phyloP scores from a whole-genome alignment of 2,329 filamentous ascomycete species.

The Boeremia exigua region DNA sequence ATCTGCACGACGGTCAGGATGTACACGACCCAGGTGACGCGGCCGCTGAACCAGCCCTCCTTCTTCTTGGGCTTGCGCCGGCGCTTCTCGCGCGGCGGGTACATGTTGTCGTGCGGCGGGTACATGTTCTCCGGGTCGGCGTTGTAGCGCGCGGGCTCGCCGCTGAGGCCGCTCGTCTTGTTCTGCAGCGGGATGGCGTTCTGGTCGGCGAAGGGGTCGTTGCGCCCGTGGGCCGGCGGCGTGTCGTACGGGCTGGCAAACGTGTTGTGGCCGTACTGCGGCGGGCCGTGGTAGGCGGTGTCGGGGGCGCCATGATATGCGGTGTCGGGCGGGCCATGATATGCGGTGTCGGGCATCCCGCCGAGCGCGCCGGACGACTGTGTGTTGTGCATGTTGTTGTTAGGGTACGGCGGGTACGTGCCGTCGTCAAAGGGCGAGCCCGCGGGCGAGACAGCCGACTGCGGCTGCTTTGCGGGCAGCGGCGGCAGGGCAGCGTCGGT shows the following conservation, averaged over 20 bases:
- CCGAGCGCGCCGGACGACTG: slow-evolving; percentile 57
- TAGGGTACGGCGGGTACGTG: slow-evolving; percentile 58
- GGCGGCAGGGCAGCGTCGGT: slow-evolving; percentile 49
- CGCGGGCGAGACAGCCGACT: slow-evolving; percentile 40
- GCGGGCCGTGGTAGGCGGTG: slow-evolving; percentile 63
- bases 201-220: slow-evolving; percentile 60
- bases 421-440: slow-evolving; percentile 44
- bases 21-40: slow-evolving; percentile 82
- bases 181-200: slow-evolving; percentile 56
- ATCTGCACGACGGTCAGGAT: slow-evolving; percentile 77
- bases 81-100: slow-evolving; percentile 27
- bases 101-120: slow-evolving; percentile 40
- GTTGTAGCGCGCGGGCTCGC: slow-evolving; percentile 46
- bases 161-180: slow-evolving; percentile 48
- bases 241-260: slow-evolving; percentile 35
- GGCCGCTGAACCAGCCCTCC: slow-evolving; percentile 63
- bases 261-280: slow-evolving; percentile 32
- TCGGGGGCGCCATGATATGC: slow-evolving; percentile 52
- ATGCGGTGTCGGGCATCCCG: slow-evolving; percentile 62
- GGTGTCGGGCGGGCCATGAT: slow-evolving; percentile 52
- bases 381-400: slow-evolving; percentile 27
- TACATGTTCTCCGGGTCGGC: slow-evolving; percentile 50
- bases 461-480: slow-evolving; percentile 28
- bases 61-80: slow-evolving; percentile 44
- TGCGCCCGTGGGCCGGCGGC: slow-evolving; percentile 57